These are phyloP conservation scores for Camellia oleifera DNA, from an alignment of 179 eudicot genomes.

Conservation along the genomic window DNA sequence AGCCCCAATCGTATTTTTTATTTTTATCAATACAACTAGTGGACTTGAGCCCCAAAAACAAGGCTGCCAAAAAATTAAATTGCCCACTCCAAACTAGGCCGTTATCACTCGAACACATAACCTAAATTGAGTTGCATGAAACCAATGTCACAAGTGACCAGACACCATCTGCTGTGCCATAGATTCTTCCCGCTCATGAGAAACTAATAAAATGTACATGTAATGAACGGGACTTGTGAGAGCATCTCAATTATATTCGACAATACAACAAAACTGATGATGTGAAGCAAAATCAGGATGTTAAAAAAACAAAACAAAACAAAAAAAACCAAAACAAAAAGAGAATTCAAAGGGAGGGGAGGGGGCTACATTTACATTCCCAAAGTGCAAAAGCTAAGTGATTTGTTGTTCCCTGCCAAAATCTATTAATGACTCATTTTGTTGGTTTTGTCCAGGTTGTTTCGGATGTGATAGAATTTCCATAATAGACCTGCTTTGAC, in stretches of 20 bases:
- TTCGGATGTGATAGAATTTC: conserved; percentile 71
- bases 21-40: background rate
- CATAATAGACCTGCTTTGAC: conserved; percentile 74
- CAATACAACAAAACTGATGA: background rate
- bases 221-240: background rate
- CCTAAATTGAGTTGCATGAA: too few species aligned
- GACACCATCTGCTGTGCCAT: too few species aligned
- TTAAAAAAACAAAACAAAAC: too few species aligned
- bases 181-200: too few species aligned
- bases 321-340: too few species aligned
- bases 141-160: too few species aligned
- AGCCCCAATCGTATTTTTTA: background rate
- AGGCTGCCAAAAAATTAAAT: background rate
- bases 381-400: background rate
- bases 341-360: background rate
- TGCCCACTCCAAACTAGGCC: background rate
- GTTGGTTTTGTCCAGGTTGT: conserved; percentile 84
- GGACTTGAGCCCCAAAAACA: background rate
- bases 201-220: background rate
- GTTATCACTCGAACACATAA: too few species aligned
- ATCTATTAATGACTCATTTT: conserved; percentile 21
- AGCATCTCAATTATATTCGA: conserved; percentile 1
- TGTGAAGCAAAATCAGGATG: background rate
- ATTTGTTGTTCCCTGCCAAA: background rate
- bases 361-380: background rate